These are phyloP conservation scores for Zoysia matrella DNA, from an alignment of 202 grass and related monocot species.

Conservation along the genomic window DNA sequence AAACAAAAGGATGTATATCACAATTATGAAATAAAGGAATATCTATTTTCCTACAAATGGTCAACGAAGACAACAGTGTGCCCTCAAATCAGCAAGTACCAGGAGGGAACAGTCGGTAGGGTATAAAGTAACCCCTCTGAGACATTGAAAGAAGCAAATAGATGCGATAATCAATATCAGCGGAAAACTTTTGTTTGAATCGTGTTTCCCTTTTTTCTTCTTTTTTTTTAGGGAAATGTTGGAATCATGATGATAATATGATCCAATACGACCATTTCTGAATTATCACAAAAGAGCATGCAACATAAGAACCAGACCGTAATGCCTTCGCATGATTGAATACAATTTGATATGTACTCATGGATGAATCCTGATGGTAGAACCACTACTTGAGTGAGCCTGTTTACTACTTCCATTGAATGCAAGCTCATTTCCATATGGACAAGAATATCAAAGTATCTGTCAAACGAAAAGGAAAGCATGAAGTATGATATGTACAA, in stretches of 20 bases:
- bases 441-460: slow-evolving; percentile 89
- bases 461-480: slow-evolving; percentile 53
- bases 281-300: slow-evolving; percentile 1
- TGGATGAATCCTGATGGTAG: slow-evolving; percentile 91
- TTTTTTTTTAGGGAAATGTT: neutral
- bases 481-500: slow-evolving; percentile 14
- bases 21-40: slow-evolving; percentile 13
- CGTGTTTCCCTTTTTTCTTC: no score
- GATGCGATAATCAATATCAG: neutral
- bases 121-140: neutral
- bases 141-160: neutral
- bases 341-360: slow-evolving; percentile 97
- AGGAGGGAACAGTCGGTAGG: neutral
- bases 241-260: slow-evolving; percentile 33
- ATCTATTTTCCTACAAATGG: neutral
- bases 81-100: slow-evolving; percentile 12
- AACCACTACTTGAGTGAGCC: slow-evolving; percentile 84
- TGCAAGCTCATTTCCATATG: slow-evolving; percentile 98
- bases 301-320: slow-evolving; percentile 63
- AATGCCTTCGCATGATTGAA: slow-evolving; percentile 81
- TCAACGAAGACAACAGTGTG: slow-evolving; percentile 13
- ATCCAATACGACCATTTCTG: slow-evolving; percentile 11
- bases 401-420: slow-evolving; percentile 99
- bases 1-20: slow-evolving; percentile 23
- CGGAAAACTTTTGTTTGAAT: no score